These are phyloP conservation scores for Epipyxis sp. DNA, from an alignment of 108 stramenopile species.

Conservation along the genomic window DNA sequence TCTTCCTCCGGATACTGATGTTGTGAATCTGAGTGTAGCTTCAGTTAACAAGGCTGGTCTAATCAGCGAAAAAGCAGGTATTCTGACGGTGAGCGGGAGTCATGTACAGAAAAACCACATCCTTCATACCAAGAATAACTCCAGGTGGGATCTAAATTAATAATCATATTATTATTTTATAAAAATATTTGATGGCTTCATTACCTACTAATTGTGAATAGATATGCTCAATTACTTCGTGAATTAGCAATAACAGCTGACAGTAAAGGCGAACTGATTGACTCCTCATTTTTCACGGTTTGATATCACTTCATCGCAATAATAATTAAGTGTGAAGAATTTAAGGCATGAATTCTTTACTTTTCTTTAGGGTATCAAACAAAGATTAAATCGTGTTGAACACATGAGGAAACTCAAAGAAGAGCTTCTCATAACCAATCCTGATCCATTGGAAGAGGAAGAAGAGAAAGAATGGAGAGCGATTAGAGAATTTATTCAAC, in stretches of 20 bases:
- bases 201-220: background rate
- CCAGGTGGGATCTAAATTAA: too few relatives aligned
- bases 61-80: background rate
- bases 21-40: background rate
- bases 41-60: background rate
- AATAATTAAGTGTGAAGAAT: too few relatives aligned
- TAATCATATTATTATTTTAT: too few relatives aligned
- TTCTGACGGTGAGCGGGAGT: too few relatives aligned
- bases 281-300: slow-evolving; percentile 32
- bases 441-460: background rate
- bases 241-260: slow-evolving; percentile 2
- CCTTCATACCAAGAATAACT: too few relatives aligned
- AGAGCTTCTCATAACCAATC: background rate
- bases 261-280: background rate
- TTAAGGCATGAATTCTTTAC: too few relatives aligned
- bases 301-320: background rate
- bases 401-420: background rate
- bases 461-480: slow-evolving; percentile 26
- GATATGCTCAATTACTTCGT: background rate
- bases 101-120: too few relatives aligned
- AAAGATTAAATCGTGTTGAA: slow-evolving; percentile 4
- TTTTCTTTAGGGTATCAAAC: slow-evolving; percentile 24
- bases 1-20: background rate
- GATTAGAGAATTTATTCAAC: background rate
- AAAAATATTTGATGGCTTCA: background rate